Evolutionary conservation across 164 flowering plant genomes (phyloP).

Genomic region (Liquidambar formosana): DNA sequence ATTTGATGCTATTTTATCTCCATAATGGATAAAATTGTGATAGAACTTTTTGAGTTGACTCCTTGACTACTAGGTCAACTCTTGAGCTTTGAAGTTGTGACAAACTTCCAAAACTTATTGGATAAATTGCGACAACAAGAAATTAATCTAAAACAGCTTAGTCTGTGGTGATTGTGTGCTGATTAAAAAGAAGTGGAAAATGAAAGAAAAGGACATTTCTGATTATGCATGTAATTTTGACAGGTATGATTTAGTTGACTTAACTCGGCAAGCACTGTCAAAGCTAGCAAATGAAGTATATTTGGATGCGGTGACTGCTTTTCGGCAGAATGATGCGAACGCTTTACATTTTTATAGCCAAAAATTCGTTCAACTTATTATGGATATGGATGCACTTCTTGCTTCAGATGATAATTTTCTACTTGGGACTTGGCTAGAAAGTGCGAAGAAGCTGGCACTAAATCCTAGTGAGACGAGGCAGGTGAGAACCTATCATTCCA

Average conservation of each 20-base stretch:
- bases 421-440: constrained; percentile 92
- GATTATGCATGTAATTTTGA: constrained; percentile 8
- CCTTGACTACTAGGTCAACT: too few relatives aligned
- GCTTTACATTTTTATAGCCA: constrained; percentile 42
- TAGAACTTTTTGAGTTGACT: too few relatives aligned
- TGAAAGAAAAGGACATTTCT: neutral
- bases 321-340: constrained; percentile 45
- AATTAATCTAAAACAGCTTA: neutral
- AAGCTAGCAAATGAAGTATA: constrained; percentile 90
- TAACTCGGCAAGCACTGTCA: constrained; percentile 84
- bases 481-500: constrained; percentile 39
- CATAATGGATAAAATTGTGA: too few relatives aligned
- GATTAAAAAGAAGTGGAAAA: neutral
- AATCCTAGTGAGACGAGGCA: constrained; percentile 59
- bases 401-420: constrained; percentile 87
- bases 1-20: too few relatives aligned
- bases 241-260: constrained; percentile 97
- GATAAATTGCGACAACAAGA: too few relatives aligned
- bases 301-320: constrained; percentile 67
- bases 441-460: constrained; percentile 72
- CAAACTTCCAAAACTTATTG: too few relatives aligned
- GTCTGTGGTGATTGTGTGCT: neutral
- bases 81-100: too few relatives aligned
- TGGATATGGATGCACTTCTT: constrained; percentile 80
- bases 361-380: constrained; percentile 69